These are phyloP conservation scores for Penicillium coprophilum DNA, from an alignment of 495 filamentous ascomycete species.

Conservation along the genomic window DNA sequence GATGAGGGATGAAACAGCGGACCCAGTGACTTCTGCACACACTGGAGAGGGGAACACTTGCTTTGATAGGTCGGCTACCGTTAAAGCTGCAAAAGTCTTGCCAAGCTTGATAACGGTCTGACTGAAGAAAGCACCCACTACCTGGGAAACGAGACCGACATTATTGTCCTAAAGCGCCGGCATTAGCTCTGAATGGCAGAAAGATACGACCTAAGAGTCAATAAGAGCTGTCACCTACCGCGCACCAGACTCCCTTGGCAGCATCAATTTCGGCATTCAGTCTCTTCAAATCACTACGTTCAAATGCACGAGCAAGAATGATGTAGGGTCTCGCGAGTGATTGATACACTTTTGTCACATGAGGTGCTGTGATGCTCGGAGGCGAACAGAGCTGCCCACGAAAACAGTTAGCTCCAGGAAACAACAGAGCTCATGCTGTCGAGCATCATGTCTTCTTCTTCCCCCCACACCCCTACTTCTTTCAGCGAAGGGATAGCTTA, in stretches of 20 bases:
- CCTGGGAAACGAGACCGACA: slow-evolving; percentile 52
- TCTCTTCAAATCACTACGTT: slow-evolving; percentile 52
- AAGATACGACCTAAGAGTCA: not conserved
- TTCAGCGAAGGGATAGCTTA: slow-evolving; percentile 19
- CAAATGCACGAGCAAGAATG: slow-evolving; percentile 66
- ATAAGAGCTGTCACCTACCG: slow-evolving; percentile 44
- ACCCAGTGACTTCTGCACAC: slow-evolving; percentile 44
- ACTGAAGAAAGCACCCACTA: slow-evolving; percentile 47
- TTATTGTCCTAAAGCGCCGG: slow-evolving; percentile 55
- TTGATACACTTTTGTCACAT: slow-evolving; percentile 57
- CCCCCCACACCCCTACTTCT: too few species aligned
- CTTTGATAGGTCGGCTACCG: slow-evolving; percentile 41
- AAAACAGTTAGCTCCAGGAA: slow-evolving; percentile 17
- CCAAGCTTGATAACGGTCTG: slow-evolving; percentile 46
- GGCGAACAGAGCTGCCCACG: slow-evolving; percentile 32
- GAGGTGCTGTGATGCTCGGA: slow-evolving; percentile 46
- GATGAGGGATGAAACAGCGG: slow-evolving; percentile 54
- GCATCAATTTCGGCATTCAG: slow-evolving; percentile 59
- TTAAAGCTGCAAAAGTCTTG: slow-evolving; percentile 48
- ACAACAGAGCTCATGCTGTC: slow-evolving; percentile 9
- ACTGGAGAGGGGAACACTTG: slow-evolving; percentile 42
- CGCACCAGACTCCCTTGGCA: slow-evolving; percentile 56
- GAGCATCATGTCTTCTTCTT: not conserved
- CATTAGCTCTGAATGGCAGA: slow-evolving; percentile 10
- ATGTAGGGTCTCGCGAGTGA: slow-evolving; percentile 68